A percentile compares a stretch with the other conserved stretches of the same genome.
These are phyloP conservation scores for Chlorella sp. DNA, from an alignment of 139 green algal genomes.

Conservation along the genomic window DNA sequence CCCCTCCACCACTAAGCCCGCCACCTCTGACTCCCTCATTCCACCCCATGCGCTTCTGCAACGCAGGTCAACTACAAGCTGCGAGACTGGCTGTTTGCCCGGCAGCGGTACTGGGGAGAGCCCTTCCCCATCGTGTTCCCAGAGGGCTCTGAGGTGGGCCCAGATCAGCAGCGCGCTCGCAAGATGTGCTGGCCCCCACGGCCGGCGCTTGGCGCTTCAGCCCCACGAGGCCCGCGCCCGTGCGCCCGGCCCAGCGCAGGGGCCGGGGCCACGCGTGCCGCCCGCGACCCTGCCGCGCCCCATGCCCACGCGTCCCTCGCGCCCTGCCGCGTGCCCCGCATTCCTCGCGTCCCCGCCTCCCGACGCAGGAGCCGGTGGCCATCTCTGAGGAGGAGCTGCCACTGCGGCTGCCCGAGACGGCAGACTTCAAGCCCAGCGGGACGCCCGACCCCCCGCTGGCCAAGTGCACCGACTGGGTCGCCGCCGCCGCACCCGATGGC, in stretches of 20 bases:
- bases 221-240: too few species aligned
- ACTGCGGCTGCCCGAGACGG: constrained; percentile 82
- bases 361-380: constrained; percentile 55
- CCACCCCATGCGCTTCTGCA: too few species aligned
- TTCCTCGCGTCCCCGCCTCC: not conserved
- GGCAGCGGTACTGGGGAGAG: constrained; percentile 99
- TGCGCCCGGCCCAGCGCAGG: too few species aligned
- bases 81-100: constrained; percentile 98
- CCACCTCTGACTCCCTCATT: too few species aligned
- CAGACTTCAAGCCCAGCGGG: constrained; percentile 90
- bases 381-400: constrained; percentile 86
- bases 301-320: too few species aligned
- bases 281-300: too few species aligned
- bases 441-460: constrained; percentile 87
- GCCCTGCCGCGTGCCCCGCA: too few species aligned
- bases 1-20: too few species aligned
- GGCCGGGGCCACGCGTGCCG: too few species aligned
- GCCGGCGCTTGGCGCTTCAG: too few species aligned
- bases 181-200: too few species aligned
- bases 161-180: too few species aligned
- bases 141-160: constrained; percentile 57
- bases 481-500: constrained; percentile 59
- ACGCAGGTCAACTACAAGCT: constrained; percentile 97
- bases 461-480: constrained; percentile 80
- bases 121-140: constrained; percentile 95